These are phyloP conservation scores for Venturia aucupariae DNA, from an alignment of 2,329 filamentous ascomycete species.

Conservation along the genomic window DNA sequence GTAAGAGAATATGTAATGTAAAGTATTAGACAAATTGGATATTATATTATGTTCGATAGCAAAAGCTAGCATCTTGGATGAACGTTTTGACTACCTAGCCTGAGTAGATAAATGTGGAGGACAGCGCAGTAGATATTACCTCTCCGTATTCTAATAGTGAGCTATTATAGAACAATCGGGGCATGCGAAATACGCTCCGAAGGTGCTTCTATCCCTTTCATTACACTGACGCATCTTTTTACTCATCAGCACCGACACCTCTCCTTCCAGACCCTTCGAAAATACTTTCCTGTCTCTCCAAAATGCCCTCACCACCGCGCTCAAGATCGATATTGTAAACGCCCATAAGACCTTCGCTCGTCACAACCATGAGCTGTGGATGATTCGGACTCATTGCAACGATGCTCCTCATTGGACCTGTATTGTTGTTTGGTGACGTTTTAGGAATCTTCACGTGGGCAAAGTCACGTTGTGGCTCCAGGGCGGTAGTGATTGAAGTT, in stretches of 20 bases:
- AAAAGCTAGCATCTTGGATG: too few relatives aligned
- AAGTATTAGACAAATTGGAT: too few relatives aligned
- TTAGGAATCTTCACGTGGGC: constrained; percentile 92
- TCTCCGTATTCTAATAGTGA: too few relatives aligned
- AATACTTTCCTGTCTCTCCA: constrained; percentile 68
- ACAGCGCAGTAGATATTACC: too few relatives aligned
- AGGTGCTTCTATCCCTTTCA: too few relatives aligned
- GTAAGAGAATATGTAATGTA: too few relatives aligned
- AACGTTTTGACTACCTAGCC: too few relatives aligned
- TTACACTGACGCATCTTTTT: too few relatives aligned
- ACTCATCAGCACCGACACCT: not conserved
- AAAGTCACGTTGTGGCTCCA: constrained; percentile 91
- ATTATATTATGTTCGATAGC: too few relatives aligned
- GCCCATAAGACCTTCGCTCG: constrained; percentile 89
- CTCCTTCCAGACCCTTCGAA: not conserved
- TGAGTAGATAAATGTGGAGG: too few relatives aligned
- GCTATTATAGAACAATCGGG: too few relatives aligned
- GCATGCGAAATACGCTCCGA: too few relatives aligned
- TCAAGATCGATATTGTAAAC: constrained; percentile 94
- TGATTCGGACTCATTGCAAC: constrained; percentile 93
- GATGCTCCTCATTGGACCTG: constrained; percentile 66
- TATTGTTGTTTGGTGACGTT: constrained; percentile 29
- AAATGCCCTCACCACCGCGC: constrained; percentile 80
- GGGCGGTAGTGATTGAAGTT: constrained; percentile 91
- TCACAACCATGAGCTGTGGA: constrained; percentile 96